Conservation (phyloP, 192 early-diverging fungal genomes). For the Umbelopsis sp. region DNA sequence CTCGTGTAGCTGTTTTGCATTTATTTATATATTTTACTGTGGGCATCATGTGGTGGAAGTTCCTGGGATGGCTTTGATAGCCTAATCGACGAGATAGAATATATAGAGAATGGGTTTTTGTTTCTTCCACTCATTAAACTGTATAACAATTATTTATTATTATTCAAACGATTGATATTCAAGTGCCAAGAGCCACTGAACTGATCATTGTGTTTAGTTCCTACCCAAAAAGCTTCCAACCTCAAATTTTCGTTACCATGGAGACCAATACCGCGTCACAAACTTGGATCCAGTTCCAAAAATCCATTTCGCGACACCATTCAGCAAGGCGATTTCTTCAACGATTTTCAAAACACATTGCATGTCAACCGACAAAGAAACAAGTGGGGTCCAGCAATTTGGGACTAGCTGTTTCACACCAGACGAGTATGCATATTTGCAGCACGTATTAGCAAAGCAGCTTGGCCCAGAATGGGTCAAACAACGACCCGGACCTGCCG, state of each 20-base stretch:
- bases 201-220: too few relatives aligned
- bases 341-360: background rate
- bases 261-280: background rate
- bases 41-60: conserved; percentile 71
- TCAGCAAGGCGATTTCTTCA: background rate
- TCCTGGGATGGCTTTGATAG: conserved; percentile 62
- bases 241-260: background rate
- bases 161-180: too few relatives aligned
- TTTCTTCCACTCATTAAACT: too few relatives aligned
- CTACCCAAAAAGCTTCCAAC: too few relatives aligned
- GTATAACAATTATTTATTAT: too few relatives aligned
- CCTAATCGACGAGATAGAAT: background rate
- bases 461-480: conserved; percentile 4
- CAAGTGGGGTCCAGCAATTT: background rate
- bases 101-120: too few relatives aligned
- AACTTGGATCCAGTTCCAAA: background rate
- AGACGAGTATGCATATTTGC: background rate
- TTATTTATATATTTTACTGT: conserved; percentile 59
- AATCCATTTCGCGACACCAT: too few relatives aligned
- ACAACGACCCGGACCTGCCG: background rate
- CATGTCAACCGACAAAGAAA: background rate
- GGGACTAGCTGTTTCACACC: background rate
- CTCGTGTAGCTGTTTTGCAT: conserved; percentile 49
- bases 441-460: background rate
- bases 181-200: too few relatives aligned